Base-by-base conservation (phyloP, 129 eudicot species). In the Centaurea solstitialis region DNA sequence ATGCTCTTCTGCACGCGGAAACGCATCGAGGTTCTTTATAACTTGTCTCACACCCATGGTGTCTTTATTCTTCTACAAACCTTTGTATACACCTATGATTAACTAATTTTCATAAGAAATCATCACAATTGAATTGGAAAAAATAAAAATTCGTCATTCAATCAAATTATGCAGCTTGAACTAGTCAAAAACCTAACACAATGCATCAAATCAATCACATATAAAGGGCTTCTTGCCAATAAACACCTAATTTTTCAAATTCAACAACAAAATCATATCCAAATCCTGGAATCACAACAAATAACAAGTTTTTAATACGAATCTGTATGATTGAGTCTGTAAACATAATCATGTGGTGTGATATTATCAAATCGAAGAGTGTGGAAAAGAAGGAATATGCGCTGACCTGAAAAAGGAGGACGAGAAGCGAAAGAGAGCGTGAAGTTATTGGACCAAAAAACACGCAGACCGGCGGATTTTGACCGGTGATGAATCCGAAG, bases 1-100 rank as follows among this genome's bases (percentile, higher is more conserved):
- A 79, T 95, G 99, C 43, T 95, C 99, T 67, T 95, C 99, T 1
- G 99, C 93, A 38, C 97, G 97, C 40, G 99, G 98, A 85, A 95
- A 95, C 12, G 99, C 99, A 81, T 95, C 99, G 67, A 95, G 76
- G 70, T 81, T 93, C 80, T 83, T 93, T 21, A 95, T 41, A 15
- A 92, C 92, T 88, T 95, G 98, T 85, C 83, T 93, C 74, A 95
- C 86, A 66, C 97, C 97, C 98, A 94, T 94, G 20, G 24, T 72
- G 37, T 77, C 61, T 62, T 20, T 15, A 47, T 80, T 45, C 9
- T 23, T 45, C 41, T 39, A 83, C 53, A 64, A 78, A 23, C 39
- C 30, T 71, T 24, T 68, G 13, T 59, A 22, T 39, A 68, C 80
- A 74, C 87, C 87, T 84, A 35, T 23, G 17, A 22, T 17, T 50